Evolutionary conservation across 2,329 filamentous ascomycete species (phyloP), one percentile per base, ranked within the genome.

Genomic region (Diaporthe batatas): DNA sequence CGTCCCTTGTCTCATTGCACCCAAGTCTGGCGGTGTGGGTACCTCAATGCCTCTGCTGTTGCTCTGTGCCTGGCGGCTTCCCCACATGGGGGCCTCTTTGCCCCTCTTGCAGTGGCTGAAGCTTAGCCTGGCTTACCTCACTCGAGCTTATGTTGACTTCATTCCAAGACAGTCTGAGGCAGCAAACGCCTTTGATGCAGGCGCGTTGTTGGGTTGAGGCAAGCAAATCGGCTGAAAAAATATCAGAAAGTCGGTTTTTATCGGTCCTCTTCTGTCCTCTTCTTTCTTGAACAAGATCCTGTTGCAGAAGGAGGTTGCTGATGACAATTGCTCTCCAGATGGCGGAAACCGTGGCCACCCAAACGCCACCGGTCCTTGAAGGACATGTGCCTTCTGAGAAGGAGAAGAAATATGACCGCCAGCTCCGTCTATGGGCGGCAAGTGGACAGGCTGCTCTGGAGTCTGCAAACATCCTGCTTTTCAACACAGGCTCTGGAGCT

Each of bases 361-460:
- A 87, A 75, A 85, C 83, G 8, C 84, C 84, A n/a, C 85, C 85
- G 1, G 80, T 85, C 23, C 84, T 89, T 51, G 84, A 86, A 39
- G 62, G 47, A 6, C 68, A 70, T 44, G 86, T 86, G 0, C 89
- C 88, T 11, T 88, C 89, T 6, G 89, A 90, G 75, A 91, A 91
- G 79, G 89, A 91, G 75, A 90, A 90, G 82, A 97, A 94, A 80
- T 99, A 99, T 84, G 96, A 99, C 82, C 91, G 96, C 69, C 96
- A 99, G 83, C 91, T 99, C 53, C 92, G 97, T 69, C 86, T 99
- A 18, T 99, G 96, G 96, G 97, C 95, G 75, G 95, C 96, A 54
- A 94, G 91, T 67, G 96, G 96, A 23, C 96, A 99, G 81, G 89
- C 92, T 76, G 96, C 95, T 21, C 88, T 99, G 2, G 97, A 99